Evolutionary conservation across 2,329 filamentous ascomycete genomes (phyloP).

Genomic region (Spiromastix sp.): DNA sequence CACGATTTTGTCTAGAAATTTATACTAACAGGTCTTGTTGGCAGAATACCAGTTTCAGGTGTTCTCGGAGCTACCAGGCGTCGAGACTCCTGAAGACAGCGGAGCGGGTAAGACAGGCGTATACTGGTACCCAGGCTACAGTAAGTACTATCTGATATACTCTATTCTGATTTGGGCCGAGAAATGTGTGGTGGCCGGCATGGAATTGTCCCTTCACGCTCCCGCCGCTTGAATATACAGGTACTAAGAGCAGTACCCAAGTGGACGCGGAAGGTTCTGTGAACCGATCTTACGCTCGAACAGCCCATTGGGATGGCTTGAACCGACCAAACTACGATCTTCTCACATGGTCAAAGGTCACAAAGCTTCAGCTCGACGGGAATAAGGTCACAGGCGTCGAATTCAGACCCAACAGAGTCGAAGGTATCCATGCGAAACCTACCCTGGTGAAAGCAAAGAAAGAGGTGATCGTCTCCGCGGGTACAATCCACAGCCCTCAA

Average conservation of each 20-base stretch:
- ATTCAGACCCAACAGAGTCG: not conserved
- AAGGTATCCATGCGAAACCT: not conserved
- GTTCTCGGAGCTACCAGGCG: constrained; percentile 15
- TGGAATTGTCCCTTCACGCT: too few species aligned
- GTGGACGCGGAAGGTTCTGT: not conserved
- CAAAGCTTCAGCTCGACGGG: not conserved
- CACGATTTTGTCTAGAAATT: too few species aligned
- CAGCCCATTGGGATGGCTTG: constrained; percentile 1
- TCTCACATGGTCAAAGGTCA: not conserved
- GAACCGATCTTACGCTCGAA: constrained; percentile 1
- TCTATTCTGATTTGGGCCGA: too few species aligned
- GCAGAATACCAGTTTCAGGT: not conserved
- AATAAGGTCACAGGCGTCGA: not conserved
- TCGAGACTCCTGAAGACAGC: constrained; percentile 16
- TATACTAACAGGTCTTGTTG: not conserved
- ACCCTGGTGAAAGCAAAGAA: not conserved
- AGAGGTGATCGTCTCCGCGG: constrained; percentile 33
- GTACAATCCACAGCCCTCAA: constrained; percentile 30
- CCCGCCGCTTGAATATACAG: too few species aligned
- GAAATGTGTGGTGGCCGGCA: too few species aligned
- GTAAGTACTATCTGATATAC: too few species aligned
- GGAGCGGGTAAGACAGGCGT: constrained; percentile 17
- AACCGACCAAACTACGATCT: not conserved
- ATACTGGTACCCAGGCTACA: constrained; percentile 18
- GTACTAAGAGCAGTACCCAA: too few species aligned